Percentiles rank a stretch among this genome's conserved stretches.
These are phyloP conservation scores for Gaeumannomyces tritici DNA, from an alignment of 2,329 filamentous ascomycete genomes.

Conservation along the genomic window DNA sequence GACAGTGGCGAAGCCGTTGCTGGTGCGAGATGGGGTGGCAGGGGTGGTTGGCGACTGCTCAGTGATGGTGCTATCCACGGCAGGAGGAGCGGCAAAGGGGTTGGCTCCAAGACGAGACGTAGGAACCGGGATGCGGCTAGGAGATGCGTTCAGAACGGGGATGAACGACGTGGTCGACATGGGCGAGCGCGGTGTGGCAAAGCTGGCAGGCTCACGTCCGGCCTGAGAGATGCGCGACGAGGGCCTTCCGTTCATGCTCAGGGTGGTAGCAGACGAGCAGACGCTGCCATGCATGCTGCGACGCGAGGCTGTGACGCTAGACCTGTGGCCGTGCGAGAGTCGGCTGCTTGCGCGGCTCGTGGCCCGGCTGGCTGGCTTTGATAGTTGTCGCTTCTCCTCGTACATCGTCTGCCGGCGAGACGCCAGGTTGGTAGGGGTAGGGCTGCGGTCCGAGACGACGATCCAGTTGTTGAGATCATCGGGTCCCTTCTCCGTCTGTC, in stretches of 20 bases:
- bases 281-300: conserved; percentile 11
- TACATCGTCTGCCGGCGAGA: conserved; percentile 1
- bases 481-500: conserved; percentile 30
- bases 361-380: background rate
- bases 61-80: background rate
- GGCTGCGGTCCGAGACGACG: conserved; percentile 12
- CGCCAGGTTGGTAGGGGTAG: background rate
- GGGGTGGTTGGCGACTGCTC: background rate
- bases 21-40: background rate
- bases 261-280: conserved; percentile 9
- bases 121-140: conserved; percentile 34
- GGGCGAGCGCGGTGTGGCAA: conserved; percentile 38
- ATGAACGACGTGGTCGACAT: conserved; percentile 12
- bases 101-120: background rate
- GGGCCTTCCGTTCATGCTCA: conserved; percentile 6
- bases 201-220: conserved; percentile 38
- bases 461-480: background rate
- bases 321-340: conserved; percentile 27
- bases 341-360: background rate
- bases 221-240: conserved; percentile 32
- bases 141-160: conserved; percentile 22
- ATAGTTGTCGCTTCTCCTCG: conserved; percentile 6
- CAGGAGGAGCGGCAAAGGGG: background rate
- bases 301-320: conserved; percentile 30
- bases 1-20: background rate